A percentile compares a stretch with the other conserved stretches of the same genome.
phyloP scores from a whole-genome alignment of 768 basidiomycete species.

The Serendipita sp. region DNA sequence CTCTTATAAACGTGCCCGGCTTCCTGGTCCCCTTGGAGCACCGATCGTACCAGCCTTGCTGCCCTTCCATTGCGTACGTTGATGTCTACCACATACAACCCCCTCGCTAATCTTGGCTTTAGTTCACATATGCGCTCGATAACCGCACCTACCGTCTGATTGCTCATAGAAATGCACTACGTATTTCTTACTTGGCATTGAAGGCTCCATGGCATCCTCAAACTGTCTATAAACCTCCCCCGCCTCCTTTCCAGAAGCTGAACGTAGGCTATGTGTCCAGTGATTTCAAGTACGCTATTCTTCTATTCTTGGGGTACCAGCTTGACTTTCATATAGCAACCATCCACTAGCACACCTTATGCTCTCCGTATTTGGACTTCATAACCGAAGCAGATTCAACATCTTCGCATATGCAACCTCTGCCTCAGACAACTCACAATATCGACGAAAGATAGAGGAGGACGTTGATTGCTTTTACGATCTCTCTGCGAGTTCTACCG shows the following conservation, averaged over 20 bases:
- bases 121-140: slow-evolving; percentile 34
- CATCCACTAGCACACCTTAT: slow-evolving; percentile 39
- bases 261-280: slow-evolving; percentile 36
- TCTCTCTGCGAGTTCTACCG: slow-evolving; percentile 25
- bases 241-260: slow-evolving; percentile 26
- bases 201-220: slow-evolving; percentile 27
- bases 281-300: slow-evolving; percentile 26
- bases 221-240: slow-evolving; percentile 26
- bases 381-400: slow-evolving; percentile 26
- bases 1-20: slow-evolving; percentile 13
- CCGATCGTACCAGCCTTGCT: slow-evolving; percentile 28
- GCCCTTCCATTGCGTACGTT: slow-evolving; percentile 34
- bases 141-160: slow-evolving; percentile 30
- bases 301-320: neutral
- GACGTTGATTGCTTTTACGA: slow-evolving; percentile 28
- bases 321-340: slow-evolving; percentile 21
- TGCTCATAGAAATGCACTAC: slow-evolving; percentile 32
- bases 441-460: slow-evolving; percentile 29
- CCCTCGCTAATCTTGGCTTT: neutral
- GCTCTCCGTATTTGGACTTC: slow-evolving; percentile 33
- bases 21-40: slow-evolving; percentile 17
- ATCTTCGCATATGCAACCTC: slow-evolving; percentile 35
- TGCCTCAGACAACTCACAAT: slow-evolving; percentile 30
- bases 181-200: slow-evolving; percentile 30
- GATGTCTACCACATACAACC: neutral